phyloP scores from a whole-genome alignment of 805 yeast genomes.

The Wickerhamiella bombiphila region DNA sequence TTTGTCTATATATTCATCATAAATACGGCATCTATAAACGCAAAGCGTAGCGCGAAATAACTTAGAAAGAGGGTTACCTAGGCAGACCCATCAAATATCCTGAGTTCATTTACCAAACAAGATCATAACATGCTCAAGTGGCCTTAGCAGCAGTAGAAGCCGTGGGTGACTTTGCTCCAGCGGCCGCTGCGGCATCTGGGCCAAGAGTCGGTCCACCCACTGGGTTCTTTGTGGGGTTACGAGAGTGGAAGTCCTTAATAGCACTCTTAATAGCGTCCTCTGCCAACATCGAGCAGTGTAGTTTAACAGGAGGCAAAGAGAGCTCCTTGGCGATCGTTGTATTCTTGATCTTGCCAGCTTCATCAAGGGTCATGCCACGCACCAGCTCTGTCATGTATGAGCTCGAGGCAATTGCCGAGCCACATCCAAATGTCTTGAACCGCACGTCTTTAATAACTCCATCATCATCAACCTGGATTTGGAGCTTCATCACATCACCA shows the following conservation, averaged over 20 bases:
- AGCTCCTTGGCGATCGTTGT: slow-evolving; percentile 90
- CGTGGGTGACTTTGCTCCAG: not conserved
- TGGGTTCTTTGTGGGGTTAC: slow-evolving; percentile 44
- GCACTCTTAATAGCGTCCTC: slow-evolving; percentile 98
- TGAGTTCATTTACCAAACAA: too few relatives aligned
- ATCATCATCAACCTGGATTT: slow-evolving; percentile 81
- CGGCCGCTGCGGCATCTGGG: slow-evolving; percentile 31
- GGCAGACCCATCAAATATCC: too few relatives aligned
- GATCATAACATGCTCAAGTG: too few relatives aligned
- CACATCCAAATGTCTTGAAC: slow-evolving; percentile 98
- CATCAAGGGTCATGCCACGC: slow-evolving; percentile 86
- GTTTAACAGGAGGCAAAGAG: slow-evolving; percentile 89
- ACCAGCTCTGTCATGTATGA: slow-evolving; percentile 92
- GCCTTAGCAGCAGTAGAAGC: not conserved
- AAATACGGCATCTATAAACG: too few relatives aligned
- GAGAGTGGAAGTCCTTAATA: slow-evolving; percentile 81
- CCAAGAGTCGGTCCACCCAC: slow-evolving; percentile 35
- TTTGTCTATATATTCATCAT: too few relatives aligned
- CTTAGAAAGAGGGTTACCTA: too few relatives aligned
- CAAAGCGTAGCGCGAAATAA: too few relatives aligned
- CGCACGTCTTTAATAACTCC: slow-evolving; percentile 91
- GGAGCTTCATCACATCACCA: slow-evolving; percentile 97
- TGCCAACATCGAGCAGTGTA: slow-evolving; percentile 97
- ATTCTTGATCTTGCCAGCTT: slow-evolving; percentile 84
- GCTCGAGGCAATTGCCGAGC: slow-evolving; percentile 92